Percentiles rank a stretch among this genome's conserved stretches.
phyloP scores from a whole-genome alignment of 1,284 basidiomycete genomes.

The Austroboletus novae-zelandiae region DNA sequence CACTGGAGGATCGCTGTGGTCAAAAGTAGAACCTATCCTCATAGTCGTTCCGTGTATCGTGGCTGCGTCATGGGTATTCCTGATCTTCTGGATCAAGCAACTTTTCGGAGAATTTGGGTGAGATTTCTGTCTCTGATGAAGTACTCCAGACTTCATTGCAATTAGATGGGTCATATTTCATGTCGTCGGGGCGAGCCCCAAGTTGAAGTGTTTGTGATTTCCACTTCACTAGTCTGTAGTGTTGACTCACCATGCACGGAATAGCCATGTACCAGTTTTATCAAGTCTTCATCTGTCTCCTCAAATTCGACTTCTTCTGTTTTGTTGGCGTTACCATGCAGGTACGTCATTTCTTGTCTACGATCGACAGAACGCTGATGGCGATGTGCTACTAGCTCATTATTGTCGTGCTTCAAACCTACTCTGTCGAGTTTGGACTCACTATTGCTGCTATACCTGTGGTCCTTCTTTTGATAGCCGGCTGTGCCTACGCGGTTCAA shows the following conservation, averaged over 20 bases:
- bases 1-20: conserved; percentile 35
- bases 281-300: conserved; percentile 79
- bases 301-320: conserved; percentile 86
- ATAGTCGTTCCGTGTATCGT: conserved; percentile 56
- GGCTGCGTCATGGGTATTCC: conserved; percentile 47
- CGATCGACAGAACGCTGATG: not conserved
- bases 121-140: conserved; percentile 15
- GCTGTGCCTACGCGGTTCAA: conserved; percentile 68
- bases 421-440: conserved; percentile 73
- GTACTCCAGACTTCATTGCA: conserved; percentile 7
- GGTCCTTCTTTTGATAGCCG: conserved; percentile 65
- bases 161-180: conserved; percentile 82
- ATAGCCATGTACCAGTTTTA: conserved; percentile 82
- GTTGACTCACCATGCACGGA: conserved; percentile 9
- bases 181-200: conserved; percentile 76
- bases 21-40: conserved; percentile 45
- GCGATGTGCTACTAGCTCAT: conserved; percentile 48
- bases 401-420: conserved; percentile 63
- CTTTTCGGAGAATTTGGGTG: conserved; percentile 65
- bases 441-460: conserved; percentile 81
- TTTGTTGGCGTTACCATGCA: conserved; percentile 86
- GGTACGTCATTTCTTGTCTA: conserved; percentile 37
- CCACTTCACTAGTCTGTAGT: not conserved
- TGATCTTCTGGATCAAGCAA: conserved; percentile 54
- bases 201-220: conserved; percentile 64